phyloP scores from a whole-genome alignment of 441 rosid species.

The Aquilaria agallochum region DNA sequence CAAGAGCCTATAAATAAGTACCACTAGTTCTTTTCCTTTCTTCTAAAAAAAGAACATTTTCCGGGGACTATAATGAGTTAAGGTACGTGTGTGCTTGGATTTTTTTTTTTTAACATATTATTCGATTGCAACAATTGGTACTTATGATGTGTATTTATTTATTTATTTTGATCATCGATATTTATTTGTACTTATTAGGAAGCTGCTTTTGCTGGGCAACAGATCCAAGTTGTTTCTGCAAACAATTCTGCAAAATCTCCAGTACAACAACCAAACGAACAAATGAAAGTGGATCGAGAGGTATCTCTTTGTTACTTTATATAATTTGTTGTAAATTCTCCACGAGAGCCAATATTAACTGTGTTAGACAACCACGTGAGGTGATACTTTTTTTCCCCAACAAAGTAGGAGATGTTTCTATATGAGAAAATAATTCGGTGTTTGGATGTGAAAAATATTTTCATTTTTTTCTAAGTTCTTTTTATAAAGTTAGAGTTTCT shows the following conservation, averaged over 20 bases:
- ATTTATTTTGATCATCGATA: not conserved
- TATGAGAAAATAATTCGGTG: not conserved
- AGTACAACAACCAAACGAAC: too few species aligned
- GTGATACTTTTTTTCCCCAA: not conserved
- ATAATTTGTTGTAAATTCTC: too few species aligned
- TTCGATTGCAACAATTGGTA: not conserved
- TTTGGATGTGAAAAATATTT: not conserved
- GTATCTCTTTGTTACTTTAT: too few species aligned
- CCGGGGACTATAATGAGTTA: not conserved
- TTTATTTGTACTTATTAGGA: conserved; percentile 21
- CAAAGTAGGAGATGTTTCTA: not conserved
- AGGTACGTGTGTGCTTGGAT: not conserved
- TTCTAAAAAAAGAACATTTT: not conserved
- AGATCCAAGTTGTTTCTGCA: conserved; percentile 1
- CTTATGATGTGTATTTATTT: not conserved
- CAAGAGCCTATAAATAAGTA: not conserved
- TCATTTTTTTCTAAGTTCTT: too few species aligned
- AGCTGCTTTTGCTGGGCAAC: conserved; percentile 24
- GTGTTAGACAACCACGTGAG: not conserved
- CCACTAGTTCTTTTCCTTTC: not conserved
- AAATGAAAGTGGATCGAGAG: too few species aligned
- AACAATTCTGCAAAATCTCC: conserved; percentile 2
- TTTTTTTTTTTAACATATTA: not conserved
- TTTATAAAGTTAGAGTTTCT: too few species aligned
- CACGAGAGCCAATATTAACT: not conserved